These are phyloP conservation scores for Bryoerythrophyllum caledonicum DNA, from an alignment of 225 moss, liverwort and hornwort species.

Conservation along the genomic window DNA sequence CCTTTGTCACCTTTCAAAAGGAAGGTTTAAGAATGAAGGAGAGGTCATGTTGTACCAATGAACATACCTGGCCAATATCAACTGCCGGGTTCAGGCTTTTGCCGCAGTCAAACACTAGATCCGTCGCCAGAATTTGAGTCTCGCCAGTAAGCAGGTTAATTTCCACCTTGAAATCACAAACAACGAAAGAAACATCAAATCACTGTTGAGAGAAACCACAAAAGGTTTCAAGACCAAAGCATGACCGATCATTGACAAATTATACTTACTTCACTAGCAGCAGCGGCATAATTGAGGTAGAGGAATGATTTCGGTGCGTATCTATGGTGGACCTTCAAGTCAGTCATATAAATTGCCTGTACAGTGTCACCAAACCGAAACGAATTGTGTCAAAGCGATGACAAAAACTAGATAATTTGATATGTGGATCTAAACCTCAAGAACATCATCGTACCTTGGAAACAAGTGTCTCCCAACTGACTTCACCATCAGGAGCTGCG, in stretches of 20 bases:
- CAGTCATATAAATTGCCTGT: constrained; percentile 26
- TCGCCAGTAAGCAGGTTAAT: constrained; percentile 67
- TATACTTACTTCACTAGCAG: constrained; percentile 55
- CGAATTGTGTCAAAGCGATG: background rate
- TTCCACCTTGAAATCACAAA: constrained; percentile 59
- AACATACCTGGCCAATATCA: constrained; percentile 70
- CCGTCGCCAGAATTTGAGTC: constrained; percentile 54
- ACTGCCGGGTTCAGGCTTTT: constrained; percentile 81
- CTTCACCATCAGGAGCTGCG: constrained; percentile 22
- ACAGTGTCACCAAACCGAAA: constrained; percentile 19
- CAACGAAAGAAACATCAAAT: background rate
- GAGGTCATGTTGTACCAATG: too few species aligned
- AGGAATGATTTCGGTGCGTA: constrained; percentile 14
- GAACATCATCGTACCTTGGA: constrained; percentile 20
- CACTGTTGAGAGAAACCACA: background rate
- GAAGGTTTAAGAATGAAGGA: too few species aligned
- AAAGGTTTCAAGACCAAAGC: background rate
- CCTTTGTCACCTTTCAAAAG: too few species aligned
- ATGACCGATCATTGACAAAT: background rate
- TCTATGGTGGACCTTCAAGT: constrained; percentile 41
- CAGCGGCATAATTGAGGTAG: constrained; percentile 48
- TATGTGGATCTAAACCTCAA: background rate
- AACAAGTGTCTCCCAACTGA: constrained; percentile 40
- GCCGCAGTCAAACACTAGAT: constrained; percentile 74
- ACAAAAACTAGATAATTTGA: background rate